Percentiles rank a stretch among this genome's conserved stretches.
Conservation (phyloP, 1,284 basidiomycete species). For the Anthracocystis setariae region DNA sequence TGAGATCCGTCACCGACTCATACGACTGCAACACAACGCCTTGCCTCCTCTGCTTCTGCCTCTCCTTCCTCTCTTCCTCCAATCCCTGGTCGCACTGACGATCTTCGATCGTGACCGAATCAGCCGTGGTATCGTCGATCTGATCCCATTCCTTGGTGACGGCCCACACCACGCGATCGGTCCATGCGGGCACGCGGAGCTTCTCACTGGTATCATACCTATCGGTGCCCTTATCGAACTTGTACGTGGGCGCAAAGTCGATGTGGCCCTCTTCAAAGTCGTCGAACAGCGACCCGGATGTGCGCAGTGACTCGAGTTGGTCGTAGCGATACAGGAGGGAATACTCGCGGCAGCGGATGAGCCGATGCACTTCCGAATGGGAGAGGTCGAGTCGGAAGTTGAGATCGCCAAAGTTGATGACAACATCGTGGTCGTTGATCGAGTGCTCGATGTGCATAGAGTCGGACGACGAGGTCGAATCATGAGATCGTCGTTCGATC, state of each 20-base stretch:
- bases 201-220: constrained; percentile 96
- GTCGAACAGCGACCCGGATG: constrained; percentile 73
- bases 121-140: constrained; percentile 1
- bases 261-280: constrained; percentile 89
- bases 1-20: constrained; percentile 24
- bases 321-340: constrained; percentile 79
- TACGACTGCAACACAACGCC: constrained; percentile 38
- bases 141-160: constrained; percentile 39
- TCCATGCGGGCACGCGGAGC: constrained; percentile 95
- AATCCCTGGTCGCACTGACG: background rate
- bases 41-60: constrained; percentile 9
- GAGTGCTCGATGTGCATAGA: constrained; percentile 14
- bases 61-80: background rate
- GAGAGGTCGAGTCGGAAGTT: constrained; percentile 93
- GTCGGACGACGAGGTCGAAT: background rate
- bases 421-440: constrained; percentile 68
- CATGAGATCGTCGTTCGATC: background rate
- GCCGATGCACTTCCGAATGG: constrained; percentile 79
- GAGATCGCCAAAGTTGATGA: constrained; percentile 90
- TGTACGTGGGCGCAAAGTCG: constrained; percentile 87
- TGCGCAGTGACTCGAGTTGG: constrained; percentile 56
- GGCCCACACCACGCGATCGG: constrained; percentile 74
- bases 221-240: constrained; percentile 80
- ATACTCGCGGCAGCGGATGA: constrained; percentile 29
- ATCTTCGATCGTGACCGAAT: constrained; percentile 6